Base-by-base conservation (phyloP, 192 early-diverging fungal species). In the Coemansia sp. region DNA sequence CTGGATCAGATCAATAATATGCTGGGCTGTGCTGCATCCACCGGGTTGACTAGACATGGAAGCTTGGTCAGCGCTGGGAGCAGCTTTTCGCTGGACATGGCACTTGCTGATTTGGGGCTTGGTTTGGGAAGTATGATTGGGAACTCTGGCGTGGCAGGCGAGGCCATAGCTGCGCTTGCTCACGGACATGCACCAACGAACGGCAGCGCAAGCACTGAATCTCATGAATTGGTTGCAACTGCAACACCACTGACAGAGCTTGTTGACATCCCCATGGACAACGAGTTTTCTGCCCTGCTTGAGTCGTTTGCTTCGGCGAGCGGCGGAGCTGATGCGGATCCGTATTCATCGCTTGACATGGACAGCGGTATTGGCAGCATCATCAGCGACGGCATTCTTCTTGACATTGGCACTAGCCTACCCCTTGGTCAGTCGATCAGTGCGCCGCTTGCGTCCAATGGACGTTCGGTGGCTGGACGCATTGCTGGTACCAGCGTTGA, bases 271-370 rank as follows among this genome's bases (percentile, higher is more conserved):
- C 72, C 77, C 0, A 63, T 66, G 18, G 72, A 74, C 72, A 74
- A 68, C 41, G 69, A 80, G 36, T 80, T 80, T 63, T 80, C 77
- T 21, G 77, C 72, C n/a, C 66, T 80, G 68, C 72, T 80, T 41
- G 77, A 80, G 59, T 80, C 77, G n/a, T 68, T 80, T 62, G 69
- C 77, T 11, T 62, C 69, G 43, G 72, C 60, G 22, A 65, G 57
- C 26, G 43, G 58, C 8, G 70, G 65, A 32, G 26, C 61, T 6
- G 72, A 68, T 26, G 66, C 43, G 13, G 68, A 76, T 61, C 63
- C 68, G 19, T 76, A 76, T 54, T 67, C 74, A 32, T 70, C 74
- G 42, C 54, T 76, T 19, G 67, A 65, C 6, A 62, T 61, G 21
- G 77, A 70, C 63, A 37, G 57, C 62, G 58, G 62, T 4, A 63